These are phyloP conservation scores for Artemisia annua DNA, from an alignment of 129 eudicot genomes.

Conservation along the genomic window DNA sequence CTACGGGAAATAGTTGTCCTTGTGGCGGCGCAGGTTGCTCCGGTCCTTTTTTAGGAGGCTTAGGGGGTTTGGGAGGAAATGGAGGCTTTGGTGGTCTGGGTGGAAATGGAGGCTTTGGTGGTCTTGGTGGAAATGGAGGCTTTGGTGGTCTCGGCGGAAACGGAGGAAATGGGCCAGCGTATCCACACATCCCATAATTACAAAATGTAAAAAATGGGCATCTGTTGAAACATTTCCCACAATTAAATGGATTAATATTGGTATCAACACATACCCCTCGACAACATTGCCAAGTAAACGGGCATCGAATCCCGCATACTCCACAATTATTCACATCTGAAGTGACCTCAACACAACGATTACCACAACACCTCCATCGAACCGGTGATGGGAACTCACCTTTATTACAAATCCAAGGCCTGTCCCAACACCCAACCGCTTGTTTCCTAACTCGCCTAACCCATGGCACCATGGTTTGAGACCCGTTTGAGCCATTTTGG, in stretches of 20 bases:
- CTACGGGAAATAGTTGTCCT: slow-evolving; percentile 14
- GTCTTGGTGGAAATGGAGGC: slow-evolving; percentile 37
- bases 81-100: slow-evolving; percentile 20
- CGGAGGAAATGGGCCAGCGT: slow-evolving; percentile 56
- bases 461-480: slow-evolving; percentile 52
- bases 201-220: slow-evolving; percentile 58
- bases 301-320: slow-evolving; percentile 71
- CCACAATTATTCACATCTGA: slow-evolving; percentile 75
- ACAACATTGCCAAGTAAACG: slow-evolving; percentile 72
- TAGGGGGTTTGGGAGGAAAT: slow-evolving; percentile 33
- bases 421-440: slow-evolving; percentile 49
- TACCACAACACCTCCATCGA: slow-evolving; percentile 52
- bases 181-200: slow-evolving; percentile 73
- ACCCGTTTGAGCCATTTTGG: slow-evolving; percentile 28
- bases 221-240: slow-evolving; percentile 57
- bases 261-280: slow-evolving; percentile 60
- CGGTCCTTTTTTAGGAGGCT: slow-evolving; percentile 23
- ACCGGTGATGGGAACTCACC: slow-evolving; percentile 40
- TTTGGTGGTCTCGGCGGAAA: slow-evolving; percentile 38
- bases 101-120: slow-evolving; percentile 21
- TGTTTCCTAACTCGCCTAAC: slow-evolving; percentile 48
- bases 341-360: slow-evolving; percentile 68
- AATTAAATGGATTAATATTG: slow-evolving; percentile 52
- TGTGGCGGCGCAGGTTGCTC: slow-evolving; percentile 7
- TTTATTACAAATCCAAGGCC: slow-evolving; percentile 60